These are phyloP conservation scores for Neocallimastix lanati DNA, from an alignment of 192 early-diverging fungal species.

Conservation along the genomic window DNA sequence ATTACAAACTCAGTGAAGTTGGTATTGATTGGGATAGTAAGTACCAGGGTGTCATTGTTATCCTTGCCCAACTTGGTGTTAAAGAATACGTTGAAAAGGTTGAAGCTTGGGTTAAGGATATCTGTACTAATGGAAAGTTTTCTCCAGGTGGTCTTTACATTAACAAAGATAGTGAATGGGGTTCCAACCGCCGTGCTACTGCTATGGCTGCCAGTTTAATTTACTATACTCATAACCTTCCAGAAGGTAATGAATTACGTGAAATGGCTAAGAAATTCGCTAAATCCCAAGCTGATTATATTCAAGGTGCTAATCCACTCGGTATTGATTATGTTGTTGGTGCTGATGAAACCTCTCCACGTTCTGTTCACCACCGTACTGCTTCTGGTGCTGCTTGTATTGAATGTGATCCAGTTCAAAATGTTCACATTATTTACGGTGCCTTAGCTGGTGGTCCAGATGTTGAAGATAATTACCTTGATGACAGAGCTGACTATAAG, in stretches of 20 bases:
- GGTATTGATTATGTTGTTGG: conserved; percentile 33
- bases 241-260: background rate
- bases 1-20: background rate
- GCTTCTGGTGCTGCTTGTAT: conserved; percentile 19
- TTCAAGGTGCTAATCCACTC: conserved; percentile 29
- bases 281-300: conserved; percentile 22
- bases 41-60: conserved; percentile 17
- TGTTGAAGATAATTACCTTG: conserved; percentile 23
- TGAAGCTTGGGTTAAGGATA: conserved; percentile 16
- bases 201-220: background rate
- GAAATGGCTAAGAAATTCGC: background rate
- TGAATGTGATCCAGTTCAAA: conserved; percentile 12
- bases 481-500: conserved; percentile 19
- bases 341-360: conserved; percentile 32
- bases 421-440: conserved; percentile 23
- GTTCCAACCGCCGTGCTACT: conserved; percentile 7
- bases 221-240: background rate
- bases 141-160: background rate
- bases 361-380: conserved; percentile 32
- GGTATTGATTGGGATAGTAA: conserved; percentile 32
- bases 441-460: conserved; percentile 37
- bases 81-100: conserved; percentile 11
- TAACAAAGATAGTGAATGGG: conserved; percentile 1
- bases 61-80: conserved; percentile 18
- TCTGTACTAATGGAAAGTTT: conserved; percentile 11